Evolutionary conservation across 139 green algal species (phyloP), one percentile per base, ranked within the genome.

Genomic region (Astrephomene gubernaculifera): DNA sequence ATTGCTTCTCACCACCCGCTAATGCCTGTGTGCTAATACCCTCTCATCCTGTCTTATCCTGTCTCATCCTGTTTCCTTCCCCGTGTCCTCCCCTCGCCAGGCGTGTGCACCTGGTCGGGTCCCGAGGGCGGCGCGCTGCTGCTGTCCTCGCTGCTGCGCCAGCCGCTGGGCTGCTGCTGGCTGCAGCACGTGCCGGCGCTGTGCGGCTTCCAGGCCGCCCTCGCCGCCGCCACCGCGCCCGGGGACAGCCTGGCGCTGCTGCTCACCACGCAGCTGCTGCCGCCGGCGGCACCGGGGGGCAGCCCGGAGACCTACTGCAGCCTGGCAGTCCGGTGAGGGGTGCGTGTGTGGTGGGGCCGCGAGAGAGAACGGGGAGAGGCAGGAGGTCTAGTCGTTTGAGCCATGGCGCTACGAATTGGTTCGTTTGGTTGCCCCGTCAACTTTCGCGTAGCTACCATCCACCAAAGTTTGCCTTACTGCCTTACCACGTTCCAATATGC

Each of bases 91-190:
- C 49, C 5, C 68, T 29, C 53, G 10, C 67, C 79, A 87, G 90
- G 81, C 7, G 71, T 84, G 31, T 89, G 81, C 52, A 83, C 87
- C 24, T 92, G 81, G 87, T 75, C 81, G 17, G 92, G 91, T 39
- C 54, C 83, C 44, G 87, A 92, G 38, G 92, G 92, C 33, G 84
- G 88, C 29, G 83, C 90, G 63, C 67, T 89, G 33, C 67, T 88
- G 69, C 78, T 95, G 76, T 90, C 86, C 8, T 84, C 86, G 1
- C 87, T 95, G 65, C 82, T 92, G 44, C 88, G 87, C n/a, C 71
- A 80, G 65, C 86, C 88, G 44, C 71, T 93, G 74, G 43, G 67
- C 27, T 90, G 86, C 52, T 65, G 68, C 31, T 74, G 75, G 79
- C 57, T 92, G 41, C 72, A 85, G 49, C 82, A 83, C 53, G 39